Percentiles rank a stretch among this genome's conserved stretches.
Evolutionary conservation across 495 filamentous ascomycete genomes (phyloP).

Genomic region (Lophiotrema nucula): DNA sequence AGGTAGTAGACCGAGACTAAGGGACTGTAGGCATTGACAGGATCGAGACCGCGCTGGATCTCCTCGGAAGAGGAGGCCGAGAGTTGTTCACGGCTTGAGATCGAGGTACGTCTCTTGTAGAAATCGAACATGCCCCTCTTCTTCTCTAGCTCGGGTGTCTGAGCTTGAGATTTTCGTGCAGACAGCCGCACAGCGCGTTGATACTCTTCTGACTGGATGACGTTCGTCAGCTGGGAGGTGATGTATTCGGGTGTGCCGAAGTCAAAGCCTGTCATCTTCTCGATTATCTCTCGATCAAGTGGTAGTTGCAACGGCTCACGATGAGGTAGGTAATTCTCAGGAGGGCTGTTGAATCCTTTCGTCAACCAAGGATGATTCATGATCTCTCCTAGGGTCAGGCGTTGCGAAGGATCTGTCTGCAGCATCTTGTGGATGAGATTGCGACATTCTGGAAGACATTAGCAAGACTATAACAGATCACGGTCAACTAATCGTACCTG

Average conservation of each 20-base stretch:
- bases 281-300: constrained; percentile 76
- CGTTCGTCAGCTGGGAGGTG: constrained; percentile 71
- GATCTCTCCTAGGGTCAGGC: constrained; percentile 85
- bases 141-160: constrained; percentile 70
- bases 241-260: constrained; percentile 88
- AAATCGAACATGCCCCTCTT: constrained; percentile 90
- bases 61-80: constrained; percentile 82
- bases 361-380: constrained; percentile 97
- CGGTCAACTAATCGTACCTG: constrained; percentile 59
- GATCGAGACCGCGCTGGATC: constrained; percentile 78
- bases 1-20: constrained; percentile 94
- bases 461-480: neutral
- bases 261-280: constrained; percentile 97
- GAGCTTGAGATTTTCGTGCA: constrained; percentile 59
- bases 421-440: constrained; percentile 94
- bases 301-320: constrained; percentile 84
- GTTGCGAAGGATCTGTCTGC: constrained; percentile 86
- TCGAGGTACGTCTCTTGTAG: constrained; percentile 90
- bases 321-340: constrained; percentile 83
- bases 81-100: constrained; percentile 82
- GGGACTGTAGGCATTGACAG: constrained; percentile 89
- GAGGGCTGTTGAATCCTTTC: constrained; percentile 81
- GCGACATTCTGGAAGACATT: constrained; percentile 72
- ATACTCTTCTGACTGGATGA: constrained; percentile 89
- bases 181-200: constrained; percentile 70